Evolutionary conservation across 352 stramenopile genomes (phyloP).

Genomic region (Pythium aquatile): DNA sequence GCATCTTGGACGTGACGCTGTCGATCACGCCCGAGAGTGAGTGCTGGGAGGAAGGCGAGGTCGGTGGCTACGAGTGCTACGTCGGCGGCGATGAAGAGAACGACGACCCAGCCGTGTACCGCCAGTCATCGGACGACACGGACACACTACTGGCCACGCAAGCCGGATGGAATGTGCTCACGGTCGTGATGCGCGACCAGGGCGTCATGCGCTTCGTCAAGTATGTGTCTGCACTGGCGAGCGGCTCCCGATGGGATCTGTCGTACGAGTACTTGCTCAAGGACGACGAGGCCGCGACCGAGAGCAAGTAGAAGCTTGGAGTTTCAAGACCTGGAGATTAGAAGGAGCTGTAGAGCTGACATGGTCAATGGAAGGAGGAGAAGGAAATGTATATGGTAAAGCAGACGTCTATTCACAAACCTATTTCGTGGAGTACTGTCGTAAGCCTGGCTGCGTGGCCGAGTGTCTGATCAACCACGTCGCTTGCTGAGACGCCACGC

Average conservation of each 20-base stretch:
- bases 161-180: constrained; percentile 87
- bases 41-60: constrained; percentile 31
- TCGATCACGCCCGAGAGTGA: constrained; percentile 38
- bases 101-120: constrained; percentile 52
- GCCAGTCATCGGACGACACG: constrained; percentile 55
- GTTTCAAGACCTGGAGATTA: not conserved
- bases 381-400: constrained; percentile 7
- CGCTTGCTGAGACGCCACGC: constrained; percentile 96
- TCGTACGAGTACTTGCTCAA: constrained; percentile 43
- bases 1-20: constrained; percentile 38
- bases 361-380: not conserved
- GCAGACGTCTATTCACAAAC: constrained; percentile 6
- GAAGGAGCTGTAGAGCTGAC: not conserved
- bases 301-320: not conserved
- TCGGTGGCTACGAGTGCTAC: constrained; percentile 89
- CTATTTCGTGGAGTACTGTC: not conserved
- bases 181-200: constrained; percentile 86
- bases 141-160: constrained; percentile 85
- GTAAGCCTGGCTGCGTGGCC: too few species aligned
- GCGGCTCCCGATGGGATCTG: constrained; percentile 87
- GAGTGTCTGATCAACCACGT: constrained; percentile 65
- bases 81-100: constrained; percentile 80
- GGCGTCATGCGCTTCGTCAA: constrained; percentile 93
- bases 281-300: constrained; percentile 2
- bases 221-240: constrained; percentile 84